phyloP scores from a whole-genome alignment of 257 asterid species.

The Thymus quinquecostatus region DNA sequence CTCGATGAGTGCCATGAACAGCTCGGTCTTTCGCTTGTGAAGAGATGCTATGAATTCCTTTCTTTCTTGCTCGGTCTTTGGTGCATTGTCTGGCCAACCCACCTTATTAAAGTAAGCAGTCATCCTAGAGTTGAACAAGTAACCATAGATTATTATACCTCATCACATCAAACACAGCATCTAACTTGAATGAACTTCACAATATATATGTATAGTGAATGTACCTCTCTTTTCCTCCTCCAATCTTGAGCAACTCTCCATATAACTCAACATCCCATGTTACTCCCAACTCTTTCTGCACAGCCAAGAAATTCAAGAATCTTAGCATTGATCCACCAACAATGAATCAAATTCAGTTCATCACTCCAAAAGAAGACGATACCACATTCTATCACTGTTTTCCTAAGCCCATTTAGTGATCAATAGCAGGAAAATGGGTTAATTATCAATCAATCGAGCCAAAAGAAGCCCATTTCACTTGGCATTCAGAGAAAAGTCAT shows the following conservation, averaged over 20 bases:
- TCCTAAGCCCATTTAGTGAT: slow-evolving; percentile 2
- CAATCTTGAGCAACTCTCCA: slow-evolving; percentile 92
- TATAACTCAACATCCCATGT: slow-evolving; percentile 95
- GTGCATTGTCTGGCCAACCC: slow-evolving; percentile 98
- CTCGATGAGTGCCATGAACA: slow-evolving; percentile 92
- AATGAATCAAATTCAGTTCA: slow-evolving; percentile 8
- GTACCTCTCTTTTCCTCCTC: slow-evolving; percentile 98
- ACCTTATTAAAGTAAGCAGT: slow-evolving; percentile 91
- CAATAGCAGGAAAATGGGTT: background rate
- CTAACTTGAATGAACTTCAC: slow-evolving; percentile 4
- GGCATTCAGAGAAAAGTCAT: too few relatives aligned
- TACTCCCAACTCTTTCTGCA: slow-evolving; percentile 87
- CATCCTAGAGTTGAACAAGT: slow-evolving; percentile 59
- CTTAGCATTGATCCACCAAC: background rate
- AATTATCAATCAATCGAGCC: slow-evolving; percentile 12
- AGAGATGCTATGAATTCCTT: slow-evolving; percentile 83
- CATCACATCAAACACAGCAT: slow-evolving; percentile 15
- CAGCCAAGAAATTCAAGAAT: slow-evolving; percentile 16
- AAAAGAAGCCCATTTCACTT: slow-evolving; percentile 21
- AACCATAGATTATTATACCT: slow-evolving; percentile 2
- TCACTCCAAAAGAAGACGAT: background rate
- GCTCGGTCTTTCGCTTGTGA: slow-evolving; percentile 87
- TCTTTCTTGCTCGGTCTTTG: slow-evolving; percentile 76
- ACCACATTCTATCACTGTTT: background rate
- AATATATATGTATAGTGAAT: background rate